Base-by-base conservation (phyloP, 1,139 yeast species). In the Yamadazyma dendronema region DNA sequence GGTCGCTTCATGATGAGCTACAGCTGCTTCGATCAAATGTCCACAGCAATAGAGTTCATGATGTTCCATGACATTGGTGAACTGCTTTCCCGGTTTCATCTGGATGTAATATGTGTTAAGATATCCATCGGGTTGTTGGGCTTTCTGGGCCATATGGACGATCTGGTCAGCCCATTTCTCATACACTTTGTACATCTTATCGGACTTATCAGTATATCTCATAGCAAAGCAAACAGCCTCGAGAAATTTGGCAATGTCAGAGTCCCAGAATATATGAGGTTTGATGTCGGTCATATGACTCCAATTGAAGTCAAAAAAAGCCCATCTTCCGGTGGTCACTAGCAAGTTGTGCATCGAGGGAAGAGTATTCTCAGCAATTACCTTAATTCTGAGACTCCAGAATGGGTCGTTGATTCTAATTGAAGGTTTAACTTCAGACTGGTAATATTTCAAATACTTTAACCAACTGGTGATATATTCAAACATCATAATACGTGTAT, bases 221-320 rank as follows among this genome's bases (percentile, higher is more conserved):
- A 52, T 38, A 16, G 48, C 45, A 39, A 39, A 46, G 39, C 55
- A 49, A 2, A 48, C 49, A 17, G 52, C 52, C 36, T 54, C 59
- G 6, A 52, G 35, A 28, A 49, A 50, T 34, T 54, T 54, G 25
- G 58, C 59, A 10, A 54, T 38, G 37, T 54, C 58, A 15, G 54
- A 49, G 31, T 54, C 59, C 59, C 59, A 52, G 36, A 54, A 54
- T 11, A 45, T 40, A 36, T 54, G 57, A n/a, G 56, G 54, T 28
- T 44, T 36, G 24, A 46, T 43, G 7, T 39, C 43, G 16, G 34
- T 29, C 12, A 30, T 17, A 15, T 39, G 35, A 13, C 44, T 44
- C 47, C 52, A 52, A 13, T 49, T 44, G 36, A 51, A 37, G 27
- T 42, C 43, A 41, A 49, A 42, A 25, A 52, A 46, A 17, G 50